Percentiles rank a stretch among this genome's conserved stretches.
phyloP scores from a whole-genome alignment of 208 protist species.

The Crithidia expoeki region DNA sequence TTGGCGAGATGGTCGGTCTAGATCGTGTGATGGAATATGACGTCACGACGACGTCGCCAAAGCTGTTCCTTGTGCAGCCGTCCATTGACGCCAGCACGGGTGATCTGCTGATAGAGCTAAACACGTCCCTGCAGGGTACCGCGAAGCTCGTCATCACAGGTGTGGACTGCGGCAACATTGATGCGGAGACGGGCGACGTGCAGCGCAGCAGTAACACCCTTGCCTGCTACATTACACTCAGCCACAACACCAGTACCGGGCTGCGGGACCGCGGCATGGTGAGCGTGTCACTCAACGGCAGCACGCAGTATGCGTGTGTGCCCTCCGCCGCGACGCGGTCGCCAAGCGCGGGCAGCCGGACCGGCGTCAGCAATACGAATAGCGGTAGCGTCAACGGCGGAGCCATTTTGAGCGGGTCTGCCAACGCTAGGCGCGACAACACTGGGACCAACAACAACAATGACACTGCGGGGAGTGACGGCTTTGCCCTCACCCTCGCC shows the following conservation, averaged over 20 bases:
- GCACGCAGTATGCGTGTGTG: slow-evolving; percentile 13
- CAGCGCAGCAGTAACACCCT: slow-evolving; percentile 56
- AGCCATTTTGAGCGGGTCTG: not conserved
- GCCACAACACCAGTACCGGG: slow-evolving; percentile 22
- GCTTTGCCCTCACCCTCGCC: slow-evolving; percentile 32
- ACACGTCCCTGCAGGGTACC: slow-evolving; percentile 54
- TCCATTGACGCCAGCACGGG: slow-evolving; percentile 42
- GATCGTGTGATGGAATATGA: slow-evolving; percentile 74
- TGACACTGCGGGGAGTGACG: not conserved
- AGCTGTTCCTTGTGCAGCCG: slow-evolving; percentile 48
- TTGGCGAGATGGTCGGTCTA: slow-evolving; percentile 62
- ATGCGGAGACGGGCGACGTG: slow-evolving; percentile 28
- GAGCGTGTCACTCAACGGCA: not conserved
- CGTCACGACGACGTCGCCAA: slow-evolving; percentile 36
- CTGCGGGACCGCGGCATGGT: slow-evolving; percentile 7
- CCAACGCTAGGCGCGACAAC: slow-evolving; percentile 4
- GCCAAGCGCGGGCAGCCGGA: not conserved
- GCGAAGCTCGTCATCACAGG: slow-evolving; percentile 46
- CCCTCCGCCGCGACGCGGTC: slow-evolving; percentile 19
- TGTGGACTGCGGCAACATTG: slow-evolving; percentile 59
- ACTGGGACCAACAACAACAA: slow-evolving; percentile 5
- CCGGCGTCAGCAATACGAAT: not conserved
- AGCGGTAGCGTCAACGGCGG: not conserved
- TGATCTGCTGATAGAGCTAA: slow-evolving; percentile 55
- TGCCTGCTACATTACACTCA: slow-evolving; percentile 30